These are phyloP conservation scores for Chlorencoelia australis DNA, from an alignment of 2,329 filamentous ascomycete species.

Conservation along the genomic window DNA sequence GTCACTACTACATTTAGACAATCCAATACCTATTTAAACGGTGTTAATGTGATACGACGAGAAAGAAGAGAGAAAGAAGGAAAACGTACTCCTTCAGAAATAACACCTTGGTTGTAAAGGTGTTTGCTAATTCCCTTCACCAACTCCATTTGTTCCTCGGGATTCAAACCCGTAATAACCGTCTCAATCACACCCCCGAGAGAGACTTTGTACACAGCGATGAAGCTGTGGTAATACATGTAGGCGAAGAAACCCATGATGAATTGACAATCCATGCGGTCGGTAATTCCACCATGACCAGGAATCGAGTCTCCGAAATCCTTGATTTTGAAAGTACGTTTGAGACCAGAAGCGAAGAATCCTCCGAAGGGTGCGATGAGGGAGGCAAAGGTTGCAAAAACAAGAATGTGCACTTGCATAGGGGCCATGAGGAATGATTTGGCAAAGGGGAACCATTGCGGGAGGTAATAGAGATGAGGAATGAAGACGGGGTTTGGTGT, in stretches of 20 bases:
- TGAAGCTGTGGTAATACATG: slow-evolving; percentile 98
- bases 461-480: slow-evolving; percentile 62
- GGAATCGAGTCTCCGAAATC: slow-evolving; percentile 98
- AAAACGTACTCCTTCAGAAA: slow-evolving; percentile 25
- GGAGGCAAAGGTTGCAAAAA: slow-evolving; percentile 87
- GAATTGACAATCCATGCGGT: slow-evolving; percentile 99
- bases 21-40: slow-evolving; percentile 17
- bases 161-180: slow-evolving; percentile 77
- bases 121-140: slow-evolving; percentile 55
- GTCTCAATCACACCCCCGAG: slow-evolving; percentile 83
- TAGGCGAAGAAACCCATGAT: slow-evolving; percentile 99
- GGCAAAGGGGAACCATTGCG: slow-evolving; percentile 61
- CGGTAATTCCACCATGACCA: slow-evolving; percentile 94
- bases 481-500: slow-evolving; percentile 87
- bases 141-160: slow-evolving; percentile 83
- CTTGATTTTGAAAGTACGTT: slow-evolving; percentile 99
- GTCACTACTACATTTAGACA: slow-evolving; percentile 20
- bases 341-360: slow-evolving; percentile 95
- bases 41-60: slow-evolving; percentile 2
- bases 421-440: slow-evolving; percentile 68
- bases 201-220: slow-evolving; percentile 75
- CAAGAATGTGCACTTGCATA: slow-evolving; percentile 86
- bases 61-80: background rate
- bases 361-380: slow-evolving; percentile 95
- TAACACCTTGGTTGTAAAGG: slow-evolving; percentile 50